phyloP scores from a whole-genome alignment of 2,329 filamentous ascomycete genomes.

The Pestalotiopsis sp. region DNA sequence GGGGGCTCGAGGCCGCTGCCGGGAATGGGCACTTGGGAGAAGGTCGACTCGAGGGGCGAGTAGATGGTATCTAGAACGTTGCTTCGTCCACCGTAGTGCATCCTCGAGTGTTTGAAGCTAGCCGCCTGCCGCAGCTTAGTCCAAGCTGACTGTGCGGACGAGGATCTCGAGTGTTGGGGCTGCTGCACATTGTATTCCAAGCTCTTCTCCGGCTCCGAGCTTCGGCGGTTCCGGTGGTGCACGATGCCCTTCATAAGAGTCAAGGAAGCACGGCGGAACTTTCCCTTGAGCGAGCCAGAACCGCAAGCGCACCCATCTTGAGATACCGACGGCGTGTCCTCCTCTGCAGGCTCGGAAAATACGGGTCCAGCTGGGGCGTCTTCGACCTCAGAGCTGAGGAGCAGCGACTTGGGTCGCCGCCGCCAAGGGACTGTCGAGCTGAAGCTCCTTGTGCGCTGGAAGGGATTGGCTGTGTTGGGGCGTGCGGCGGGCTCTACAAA shows the following conservation, averaged over 20 bases:
- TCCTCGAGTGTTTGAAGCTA: constrained; percentile 49
- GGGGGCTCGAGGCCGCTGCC: constrained; percentile 57
- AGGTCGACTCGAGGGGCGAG: constrained; percentile 35
- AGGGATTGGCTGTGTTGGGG: constrained; percentile 37
- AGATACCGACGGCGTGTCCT: constrained; percentile 20
- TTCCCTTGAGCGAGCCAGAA: constrained; percentile 43
- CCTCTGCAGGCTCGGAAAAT: constrained; percentile 25
- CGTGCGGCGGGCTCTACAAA: constrained; percentile 15
- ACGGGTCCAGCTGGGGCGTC: constrained; percentile 29
- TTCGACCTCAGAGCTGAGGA: constrained; percentile 25
- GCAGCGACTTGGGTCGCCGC: constrained; percentile 44
- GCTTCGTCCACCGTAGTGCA: constrained; percentile 43
- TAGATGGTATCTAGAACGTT: constrained; percentile 37
- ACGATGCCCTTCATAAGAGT: constrained; percentile 55
- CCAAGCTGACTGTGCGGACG: constrained; percentile 53
- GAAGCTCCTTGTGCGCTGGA: constrained; percentile 41
- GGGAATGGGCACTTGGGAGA: constrained; percentile 42
- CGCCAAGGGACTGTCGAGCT: constrained; percentile 54
- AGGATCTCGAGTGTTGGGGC: constrained; percentile 43
- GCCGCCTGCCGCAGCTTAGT: constrained; percentile 53
- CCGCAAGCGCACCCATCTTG: not conserved
- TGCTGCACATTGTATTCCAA: constrained; percentile 20
- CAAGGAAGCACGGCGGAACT: constrained; percentile 57
- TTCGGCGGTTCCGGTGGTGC: constrained; percentile 43
- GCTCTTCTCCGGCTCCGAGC: constrained; percentile 27